Evolutionary conservation across 208 protist genomes (phyloP), one percentile per base, ranked within the genome.

Genomic region (Crithidia sp.): DNA sequence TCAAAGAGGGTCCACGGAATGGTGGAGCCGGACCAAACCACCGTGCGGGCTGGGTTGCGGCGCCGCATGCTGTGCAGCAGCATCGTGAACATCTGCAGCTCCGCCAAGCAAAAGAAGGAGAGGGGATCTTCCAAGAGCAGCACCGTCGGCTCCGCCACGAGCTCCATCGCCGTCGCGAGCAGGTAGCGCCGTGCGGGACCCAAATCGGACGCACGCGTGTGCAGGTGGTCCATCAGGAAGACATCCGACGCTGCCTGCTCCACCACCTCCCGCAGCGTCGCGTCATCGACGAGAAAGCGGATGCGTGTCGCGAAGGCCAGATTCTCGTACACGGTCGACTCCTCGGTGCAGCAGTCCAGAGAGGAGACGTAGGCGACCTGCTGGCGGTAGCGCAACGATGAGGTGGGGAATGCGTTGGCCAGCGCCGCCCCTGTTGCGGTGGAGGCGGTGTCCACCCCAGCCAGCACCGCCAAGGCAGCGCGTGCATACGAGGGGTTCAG

Each of bases 261-360:
- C 86, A 94, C 14, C 89, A 88, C 52, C 83, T 84, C 58, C 74
- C 85, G 52, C 88, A 72, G 44, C 87, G 88, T 55, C 52, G 60
- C n/a, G 78, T 73, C 67, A 87, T 87, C 69, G 76, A 77, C 66
- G 60, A 76, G 13, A 74, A 84, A 81, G 79, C 85, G 47, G 28
- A 74, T 28, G 79, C 85, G 14, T 68, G 70, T 49, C 81, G 58
- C 37, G 89, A 63, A 79, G 86, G 87, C 75, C 90, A 90, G 57
- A 83, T 91, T 71, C 62, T 84, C 63, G 87, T 86, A 37, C 65
- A 88, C 77, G 86, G 90, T 57, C 76, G 89, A 45, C 87, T 74
- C 19, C 85, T 77, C 40, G 79, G 67, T 16, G 71, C 80, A n/a
- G 92, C 88, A 61, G 87, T 91, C 44, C 81, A 89, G 52, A 79